Conservation (phyloP, 148 eudicot species). For the Persicaria maculosa region DNA sequence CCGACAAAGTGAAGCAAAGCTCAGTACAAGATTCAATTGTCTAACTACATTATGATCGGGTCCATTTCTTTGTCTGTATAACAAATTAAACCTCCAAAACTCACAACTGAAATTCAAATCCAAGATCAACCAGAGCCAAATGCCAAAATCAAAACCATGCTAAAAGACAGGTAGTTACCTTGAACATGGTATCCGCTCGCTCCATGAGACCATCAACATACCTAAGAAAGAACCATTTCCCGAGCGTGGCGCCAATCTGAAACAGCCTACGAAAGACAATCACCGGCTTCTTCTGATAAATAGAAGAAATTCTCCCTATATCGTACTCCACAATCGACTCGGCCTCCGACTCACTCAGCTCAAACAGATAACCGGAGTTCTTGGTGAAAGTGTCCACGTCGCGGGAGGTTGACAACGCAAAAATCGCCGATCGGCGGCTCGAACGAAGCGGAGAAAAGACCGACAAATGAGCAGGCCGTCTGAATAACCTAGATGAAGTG, state of each 20-base stretch:
- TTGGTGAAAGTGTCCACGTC: conserved; percentile 65
- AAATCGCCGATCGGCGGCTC: conserved; percentile 3
- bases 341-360: conserved; percentile 53
- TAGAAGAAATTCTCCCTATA: conserved; percentile 35
- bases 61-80: not conserved
- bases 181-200: conserved; percentile 61
- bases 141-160: not conserved
- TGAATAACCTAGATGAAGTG: not conserved
- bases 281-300: conserved; percentile 58
- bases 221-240: conserved; percentile 66
- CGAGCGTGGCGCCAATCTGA: conserved; percentile 63
- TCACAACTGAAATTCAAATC: not conserved
- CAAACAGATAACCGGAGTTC: conserved; percentile 74
- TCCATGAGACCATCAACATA: conserved; percentile 56
- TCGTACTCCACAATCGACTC: conserved; percentile 63
- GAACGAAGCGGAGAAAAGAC: not conserved
- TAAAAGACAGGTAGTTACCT: conserved; percentile 31
- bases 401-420: conserved; percentile 15
- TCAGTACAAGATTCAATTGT: not conserved
- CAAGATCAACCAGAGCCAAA: not conserved
- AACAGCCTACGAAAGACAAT: conserved; percentile 52
- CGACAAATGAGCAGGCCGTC: not conserved
- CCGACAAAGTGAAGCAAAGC: not conserved
- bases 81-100: not conserved
- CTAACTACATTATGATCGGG: not conserved